Evolutionary conservation across 139 green algal genomes (phyloP), one percentile per base, ranked within the genome.

Genomic region (Coelastrella sp.): DNA sequence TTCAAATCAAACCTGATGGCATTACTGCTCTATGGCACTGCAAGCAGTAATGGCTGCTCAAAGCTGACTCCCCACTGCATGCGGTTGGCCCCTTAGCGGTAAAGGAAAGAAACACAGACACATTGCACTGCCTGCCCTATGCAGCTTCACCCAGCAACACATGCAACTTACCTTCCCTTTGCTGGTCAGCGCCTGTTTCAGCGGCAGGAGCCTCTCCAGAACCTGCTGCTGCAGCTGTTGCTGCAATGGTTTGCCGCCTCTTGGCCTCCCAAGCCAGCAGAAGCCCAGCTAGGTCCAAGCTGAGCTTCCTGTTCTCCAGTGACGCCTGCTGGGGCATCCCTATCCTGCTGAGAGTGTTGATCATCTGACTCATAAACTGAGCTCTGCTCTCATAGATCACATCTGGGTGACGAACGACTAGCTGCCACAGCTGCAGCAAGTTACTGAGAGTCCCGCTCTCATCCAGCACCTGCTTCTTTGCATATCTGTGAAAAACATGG

Each of bases 351-450:
- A 99, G 93, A 4, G 91, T 95, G 89, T 98, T 96, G 23, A 99
- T 94, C 96, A 99, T 99, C 81, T 98, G 94, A n/a, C n/a, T 92
- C 86, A 99, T 94, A 89, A 99, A 99, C 74, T 98, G 95, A 23
- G 91, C 91, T 6, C 96, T 83, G 73, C 89, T 95, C 10, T 92
- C 58, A 92, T 97, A 99, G 91, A 99, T 99, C 10, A 98, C 82
- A 61, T 97, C 92, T 3, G 94, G 91, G 90, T 99, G 98, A 47
- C 96, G 93, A 59, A 99, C 95, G 23, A 99, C 89, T 47, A 99
- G 90, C 91, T 99, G 97, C 95, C 97, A 98, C 64, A 99, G 92
- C 92, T 99, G 97, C 61, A 98, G 92, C n/a, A 99, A 76, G 61
- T 96, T 93, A 60, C 90, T 92, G 57, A 97, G 82, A 23, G 90